A percentile compares a stretch with the other conserved stretches of the same genome.
Evolutionary conservation across 2,329 filamentous ascomycete species (phyloP).

Genomic region (Fusarium anthophilum): DNA sequence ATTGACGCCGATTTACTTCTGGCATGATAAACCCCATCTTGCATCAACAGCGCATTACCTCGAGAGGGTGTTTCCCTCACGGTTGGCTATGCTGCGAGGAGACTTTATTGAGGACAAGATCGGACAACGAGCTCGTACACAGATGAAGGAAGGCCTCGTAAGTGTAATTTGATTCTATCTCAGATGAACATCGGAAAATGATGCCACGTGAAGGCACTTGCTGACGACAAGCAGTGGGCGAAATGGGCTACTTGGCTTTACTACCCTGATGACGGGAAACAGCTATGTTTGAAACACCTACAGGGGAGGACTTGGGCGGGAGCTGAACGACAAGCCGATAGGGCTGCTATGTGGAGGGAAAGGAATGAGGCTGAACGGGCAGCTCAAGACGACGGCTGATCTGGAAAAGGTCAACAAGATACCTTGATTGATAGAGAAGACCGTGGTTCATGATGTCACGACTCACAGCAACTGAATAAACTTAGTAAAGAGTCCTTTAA

Average conservation of each 20-base stretch:
- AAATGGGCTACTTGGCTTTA: constrained; percentile 67
- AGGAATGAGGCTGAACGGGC: not conserved
- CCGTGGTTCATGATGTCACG: not conserved
- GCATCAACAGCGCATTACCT: constrained; percentile 61
- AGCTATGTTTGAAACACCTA: constrained; percentile 59
- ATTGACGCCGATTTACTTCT: constrained; percentile 66
- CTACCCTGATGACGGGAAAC: constrained; percentile 57
- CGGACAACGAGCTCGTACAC: constrained; percentile 62
- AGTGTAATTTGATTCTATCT: not conserved
- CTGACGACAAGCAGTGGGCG: constrained; percentile 47
- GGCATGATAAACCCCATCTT: constrained; percentile 67
- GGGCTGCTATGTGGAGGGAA: constrained; percentile 30
- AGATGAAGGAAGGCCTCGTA: constrained; percentile 62
- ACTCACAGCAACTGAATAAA: not conserved
- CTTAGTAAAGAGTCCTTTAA: too few species aligned
- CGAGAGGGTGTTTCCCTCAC: constrained; percentile 57
- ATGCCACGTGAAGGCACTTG: accelerated
- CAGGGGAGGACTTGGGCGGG: constrained; percentile 62
- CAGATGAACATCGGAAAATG: accelerated
- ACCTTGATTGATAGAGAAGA: not conserved
- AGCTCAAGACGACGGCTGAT: not conserved
- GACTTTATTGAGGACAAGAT: constrained; percentile 67
- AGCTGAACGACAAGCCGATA: constrained; percentile 25
- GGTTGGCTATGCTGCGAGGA: constrained; percentile 60
- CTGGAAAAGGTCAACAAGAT: not conserved